A percentile compares a stretch with the other conserved stretches of the same genome.
phyloP scores from a whole-genome alignment of 371 early-diverging fungal species.

The Lichtheimia ramosa region DNA sequence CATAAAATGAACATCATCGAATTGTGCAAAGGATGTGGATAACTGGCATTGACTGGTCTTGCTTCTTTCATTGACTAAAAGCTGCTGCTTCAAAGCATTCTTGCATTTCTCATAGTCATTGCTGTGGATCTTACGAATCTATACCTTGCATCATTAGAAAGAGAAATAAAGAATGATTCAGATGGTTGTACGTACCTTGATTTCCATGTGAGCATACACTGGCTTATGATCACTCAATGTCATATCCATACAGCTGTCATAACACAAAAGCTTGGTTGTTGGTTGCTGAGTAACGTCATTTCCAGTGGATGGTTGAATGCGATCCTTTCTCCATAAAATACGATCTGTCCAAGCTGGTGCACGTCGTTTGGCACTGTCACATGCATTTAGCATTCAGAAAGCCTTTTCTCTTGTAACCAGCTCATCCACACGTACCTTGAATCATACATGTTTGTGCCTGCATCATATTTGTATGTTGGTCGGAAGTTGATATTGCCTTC shows the following conservation, averaged over 20 bases:
- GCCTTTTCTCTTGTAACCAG: no score
- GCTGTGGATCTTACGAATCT: slow-evolving; percentile 44
- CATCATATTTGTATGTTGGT: slow-evolving; percentile 95
- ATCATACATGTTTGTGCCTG: slow-evolving; percentile 81
- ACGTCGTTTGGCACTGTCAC: slow-evolving; percentile 73
- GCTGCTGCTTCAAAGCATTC: slow-evolving; percentile 63
- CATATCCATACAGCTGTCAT: slow-evolving; percentile 64
- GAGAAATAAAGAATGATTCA: no score
- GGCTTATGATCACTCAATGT: slow-evolving; percentile 91
- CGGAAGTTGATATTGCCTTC: slow-evolving; percentile 80
- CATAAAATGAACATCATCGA: slow-evolving; percentile 75
- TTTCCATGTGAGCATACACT: slow-evolving; percentile 70
- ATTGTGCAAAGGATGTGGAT: slow-evolving; percentile 61
- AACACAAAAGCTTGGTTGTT: slow-evolving; percentile 43
- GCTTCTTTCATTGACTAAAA: slow-evolving; percentile 64
- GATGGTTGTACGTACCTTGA: slow-evolving; percentile 32
- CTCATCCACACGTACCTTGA: slow-evolving; percentile 54
- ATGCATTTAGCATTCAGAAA: not conserved
- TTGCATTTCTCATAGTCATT: slow-evolving; percentile 55
- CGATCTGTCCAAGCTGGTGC: slow-evolving; percentile 94
- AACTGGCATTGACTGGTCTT: slow-evolving; percentile 77
- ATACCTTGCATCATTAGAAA: not conserved
- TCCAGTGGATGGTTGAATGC: slow-evolving; percentile 22
- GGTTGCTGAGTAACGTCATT: slow-evolving; percentile 23
- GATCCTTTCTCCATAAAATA: slow-evolving; percentile 76